phyloP scores from a whole-genome alignment of 73 alveolate genomes.

The Paramecium octaurelia region DNA sequence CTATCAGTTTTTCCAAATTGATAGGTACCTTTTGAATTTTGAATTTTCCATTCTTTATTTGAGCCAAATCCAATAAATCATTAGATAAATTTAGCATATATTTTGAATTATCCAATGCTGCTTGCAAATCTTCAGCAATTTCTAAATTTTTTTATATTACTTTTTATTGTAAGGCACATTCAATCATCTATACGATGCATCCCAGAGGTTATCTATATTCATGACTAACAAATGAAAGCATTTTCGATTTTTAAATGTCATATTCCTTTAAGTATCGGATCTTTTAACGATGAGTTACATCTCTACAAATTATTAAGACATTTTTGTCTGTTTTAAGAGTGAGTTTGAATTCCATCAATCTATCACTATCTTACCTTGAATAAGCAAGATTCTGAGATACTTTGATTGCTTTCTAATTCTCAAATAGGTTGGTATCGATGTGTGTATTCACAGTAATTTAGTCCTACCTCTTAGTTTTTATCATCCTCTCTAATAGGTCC shows the following conservation, averaged over 20 bases:
- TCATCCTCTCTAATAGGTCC: neutral
- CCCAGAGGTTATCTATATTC: conserved; percentile 48
- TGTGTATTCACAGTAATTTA: neutral
- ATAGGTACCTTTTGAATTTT: neutral
- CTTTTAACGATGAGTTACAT: conserved; percentile 1
- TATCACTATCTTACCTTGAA: neutral
- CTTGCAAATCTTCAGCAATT: neutral
- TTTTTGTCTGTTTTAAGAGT: neutral
- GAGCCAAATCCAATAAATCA: conserved; percentile 52
- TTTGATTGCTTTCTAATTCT: neutral
- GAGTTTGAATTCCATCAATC: neutral
- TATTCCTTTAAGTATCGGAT: neutral
- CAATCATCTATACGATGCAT: conserved; percentile 37
- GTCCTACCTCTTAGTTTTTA: neutral
- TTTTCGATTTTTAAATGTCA: conserved; percentile 16
- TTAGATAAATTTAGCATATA: conserved; percentile 45
- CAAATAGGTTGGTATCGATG: neutral
- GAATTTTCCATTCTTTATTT: conserved; percentile 41
- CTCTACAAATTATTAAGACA: conserved; percentile 1
- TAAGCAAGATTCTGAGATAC: neutral
- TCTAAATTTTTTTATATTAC: neutral
- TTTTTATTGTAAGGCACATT: neutral
- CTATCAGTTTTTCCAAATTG: neutral
- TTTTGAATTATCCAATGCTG: conserved; percentile 38
- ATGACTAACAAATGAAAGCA: conserved; percentile 54